These are phyloP conservation scores for Phytophthora citricola DNA, from an alignment of 352 stramenopile species.

Conservation along the genomic window DNA sequence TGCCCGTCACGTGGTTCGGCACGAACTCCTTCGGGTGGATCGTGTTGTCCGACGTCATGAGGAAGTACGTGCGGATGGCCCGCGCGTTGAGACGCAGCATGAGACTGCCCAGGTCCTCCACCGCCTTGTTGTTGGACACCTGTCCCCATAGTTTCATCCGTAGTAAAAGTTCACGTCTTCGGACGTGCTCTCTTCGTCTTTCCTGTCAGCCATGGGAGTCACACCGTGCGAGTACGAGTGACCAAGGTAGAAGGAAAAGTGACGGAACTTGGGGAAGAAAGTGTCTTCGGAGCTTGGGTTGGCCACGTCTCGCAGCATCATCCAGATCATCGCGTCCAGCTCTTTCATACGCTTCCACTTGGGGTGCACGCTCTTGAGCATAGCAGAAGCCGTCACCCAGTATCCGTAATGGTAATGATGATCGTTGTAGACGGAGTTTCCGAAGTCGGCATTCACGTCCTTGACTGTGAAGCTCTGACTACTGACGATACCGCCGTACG, in stretches of 20 bases:
- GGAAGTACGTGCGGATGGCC: constrained; percentile 76
- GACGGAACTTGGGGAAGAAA: constrained; percentile 72
- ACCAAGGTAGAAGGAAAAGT: constrained; percentile 75
- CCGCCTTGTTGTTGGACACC: constrained; percentile 52
- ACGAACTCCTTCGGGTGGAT: constrained; percentile 65
- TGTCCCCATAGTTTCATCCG: constrained; percentile 76
- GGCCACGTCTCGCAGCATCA: constrained; percentile 74
- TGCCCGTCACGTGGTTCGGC: constrained; percentile 74
- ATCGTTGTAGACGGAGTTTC: constrained; percentile 83
- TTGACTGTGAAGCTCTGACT: constrained; percentile 48
- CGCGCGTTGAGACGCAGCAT: constrained; percentile 72
- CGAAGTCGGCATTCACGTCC: constrained; percentile 69
- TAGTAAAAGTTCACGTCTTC: constrained; percentile 86
- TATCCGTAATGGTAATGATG: constrained; percentile 87
- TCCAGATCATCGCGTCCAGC: constrained; percentile 64
- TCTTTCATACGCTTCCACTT: constrained; percentile 55
- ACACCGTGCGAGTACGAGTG: constrained; percentile 78
- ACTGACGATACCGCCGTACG: constrained; percentile 62
- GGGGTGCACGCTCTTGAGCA: constrained; percentile 64
- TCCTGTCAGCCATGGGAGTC: constrained; percentile 60
- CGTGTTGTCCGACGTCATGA: constrained; percentile 67
- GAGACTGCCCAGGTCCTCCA: constrained; percentile 70
- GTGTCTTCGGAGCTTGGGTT: constrained; percentile 59
- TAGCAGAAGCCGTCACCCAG: constrained; percentile 67
- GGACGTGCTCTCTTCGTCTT: constrained; percentile 74